Evolutionary conservation across 1,139 yeast species (phyloP).

Genomic region (Yamadazyma membranifaciens): DNA sequence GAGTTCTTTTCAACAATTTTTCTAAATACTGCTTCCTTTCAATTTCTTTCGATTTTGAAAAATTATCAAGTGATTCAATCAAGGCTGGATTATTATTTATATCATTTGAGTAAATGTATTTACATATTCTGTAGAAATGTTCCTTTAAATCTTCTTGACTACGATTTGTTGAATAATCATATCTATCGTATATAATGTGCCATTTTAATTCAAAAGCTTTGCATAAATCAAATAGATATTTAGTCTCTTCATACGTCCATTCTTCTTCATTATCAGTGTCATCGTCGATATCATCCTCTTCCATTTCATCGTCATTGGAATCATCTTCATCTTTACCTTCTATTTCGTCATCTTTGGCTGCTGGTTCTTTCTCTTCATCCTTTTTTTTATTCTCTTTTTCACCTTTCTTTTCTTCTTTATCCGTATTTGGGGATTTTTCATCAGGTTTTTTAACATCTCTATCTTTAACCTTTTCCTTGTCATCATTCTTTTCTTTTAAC

Average conservation of each 20-base stretch:
- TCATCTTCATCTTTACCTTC: conserved; percentile 7
- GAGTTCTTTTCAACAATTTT: conserved; percentile 75
- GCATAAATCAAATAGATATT: conserved; percentile 71
- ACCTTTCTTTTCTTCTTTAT: conserved; percentile 8
- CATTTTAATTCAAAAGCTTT: conserved; percentile 78
- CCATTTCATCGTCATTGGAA: conserved; percentile 5
- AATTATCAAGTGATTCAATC: conserved; percentile 51
- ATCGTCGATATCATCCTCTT: conserved; percentile 6
- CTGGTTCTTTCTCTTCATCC: conserved; percentile 2
- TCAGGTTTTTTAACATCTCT: conserved; percentile 11
- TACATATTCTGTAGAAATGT: conserved; percentile 59
- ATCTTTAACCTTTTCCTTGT: conserved; percentile 9
- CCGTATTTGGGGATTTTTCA: conserved; percentile 8
- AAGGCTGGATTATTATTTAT: conserved; percentile 46
- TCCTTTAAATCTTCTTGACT: conserved; percentile 78
- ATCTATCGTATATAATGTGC: conserved; percentile 81
- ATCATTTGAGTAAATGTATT: conserved; percentile 44
- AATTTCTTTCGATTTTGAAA: conserved; percentile 63
- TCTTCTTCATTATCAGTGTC: conserved; percentile 9
- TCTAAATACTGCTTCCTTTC: conserved; percentile 81
- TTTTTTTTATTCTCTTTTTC: conserved; percentile 2
- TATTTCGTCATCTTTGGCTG: conserved; percentile 3
- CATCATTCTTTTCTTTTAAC: conserved; percentile 1
- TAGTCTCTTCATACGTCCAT: conserved; percentile 85
- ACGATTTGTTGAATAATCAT: conserved; percentile 37